Evolutionary conservation across 1,284 basidiomycete species (phyloP).

Genomic region (Wallemia mellicola): DNA sequence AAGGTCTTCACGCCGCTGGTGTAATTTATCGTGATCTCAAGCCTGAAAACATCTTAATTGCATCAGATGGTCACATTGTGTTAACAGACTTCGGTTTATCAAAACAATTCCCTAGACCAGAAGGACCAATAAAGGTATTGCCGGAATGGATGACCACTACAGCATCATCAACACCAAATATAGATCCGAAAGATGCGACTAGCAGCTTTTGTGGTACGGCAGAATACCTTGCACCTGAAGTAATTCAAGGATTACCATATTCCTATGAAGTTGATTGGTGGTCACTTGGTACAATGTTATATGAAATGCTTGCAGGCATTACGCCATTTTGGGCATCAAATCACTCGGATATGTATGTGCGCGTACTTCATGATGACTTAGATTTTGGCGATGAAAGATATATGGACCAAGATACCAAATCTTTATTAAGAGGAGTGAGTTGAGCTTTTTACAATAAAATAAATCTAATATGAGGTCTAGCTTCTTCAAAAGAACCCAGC

Average conservation of each 20-base stretch:
- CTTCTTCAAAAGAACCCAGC: slow-evolving; percentile 71
- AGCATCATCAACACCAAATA: neutral
- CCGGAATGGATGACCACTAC: slow-evolving; percentile 8
- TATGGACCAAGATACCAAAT: slow-evolving; percentile 79
- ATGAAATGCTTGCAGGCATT: slow-evolving; percentile 72
- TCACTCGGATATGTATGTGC: slow-evolving; percentile 78
- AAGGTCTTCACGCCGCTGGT: slow-evolving; percentile 31
- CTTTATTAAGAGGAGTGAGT: slow-evolving; percentile 67
- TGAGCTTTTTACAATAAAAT: slow-evolving; percentile 1
- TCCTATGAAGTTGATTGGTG: slow-evolving; percentile 93
- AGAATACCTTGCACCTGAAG: slow-evolving; percentile 78
- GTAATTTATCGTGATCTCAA: slow-evolving; percentile 37
- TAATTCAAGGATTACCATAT: slow-evolving; percentile 68
- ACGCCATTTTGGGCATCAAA: slow-evolving; percentile 83
- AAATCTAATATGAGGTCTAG: slow-evolving; percentile 17
- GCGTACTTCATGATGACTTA: slow-evolving; percentile 58
- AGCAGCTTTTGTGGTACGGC: slow-evolving; percentile 69
- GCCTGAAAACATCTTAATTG: slow-evolving; percentile 83
- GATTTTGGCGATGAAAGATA: slow-evolving; percentile 63
- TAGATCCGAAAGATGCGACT: slow-evolving; percentile 25
- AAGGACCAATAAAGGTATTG: slow-evolving; percentile 6
- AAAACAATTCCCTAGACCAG: slow-evolving; percentile 42
- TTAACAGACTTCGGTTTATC: slow-evolving; percentile 83
- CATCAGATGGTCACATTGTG: slow-evolving; percentile 72
- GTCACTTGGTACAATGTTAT: slow-evolving; percentile 88